Evolutionary conservation across 176 grass and related monocot genomes (phyloP), one percentile per base, ranked within the genome.

Genomic region (Carex parvula): DNA sequence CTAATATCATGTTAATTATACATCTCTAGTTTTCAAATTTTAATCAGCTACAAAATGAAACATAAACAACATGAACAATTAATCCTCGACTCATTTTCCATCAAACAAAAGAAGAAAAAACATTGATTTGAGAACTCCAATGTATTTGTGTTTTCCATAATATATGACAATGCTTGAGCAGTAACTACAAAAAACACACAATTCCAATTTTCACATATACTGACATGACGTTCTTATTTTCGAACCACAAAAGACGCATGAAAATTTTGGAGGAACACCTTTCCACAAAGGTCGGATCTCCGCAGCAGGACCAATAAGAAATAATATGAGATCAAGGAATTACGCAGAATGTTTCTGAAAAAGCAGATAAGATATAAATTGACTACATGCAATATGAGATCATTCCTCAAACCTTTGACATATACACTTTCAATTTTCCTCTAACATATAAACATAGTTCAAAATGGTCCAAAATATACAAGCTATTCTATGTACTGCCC

Each of bases 401-500:
- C 15, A 57, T 57, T 35, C 50, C 52, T 57, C 33, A 35, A 56
- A 32, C 53, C 10, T 26, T 56, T 57, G 26, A 56, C 73, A 78
- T 78, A 57, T 78, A 57, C 73, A 77, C 9, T 52, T 78, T 78
- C 24, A 30, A 18, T 33, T 50, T 52, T 57, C 12, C 21, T 54
- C 21, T 75, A 75, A 78, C 50, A 57, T 4, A 56, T 4, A 55
- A 76, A 24, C n/a, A 22, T 26, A 32, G 5, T 13, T 56, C 21
- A 18, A 56, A 56, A 33, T 17, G 6, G 7, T 78, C 13, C 52
- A 57, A 78, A 55, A 57, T 78, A 78, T 78, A 78, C 52, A 78
- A 56, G 73, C 14, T 78, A 78, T 57, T 74, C 81, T 83, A 83
- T 53, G 60, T 60, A 50, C 46, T 69, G 6, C 60, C 60, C 39